phyloP scores from a whole-genome alignment of 2,329 filamentous ascomycete species.

The Pseudopyricularia cyperi region DNA sequence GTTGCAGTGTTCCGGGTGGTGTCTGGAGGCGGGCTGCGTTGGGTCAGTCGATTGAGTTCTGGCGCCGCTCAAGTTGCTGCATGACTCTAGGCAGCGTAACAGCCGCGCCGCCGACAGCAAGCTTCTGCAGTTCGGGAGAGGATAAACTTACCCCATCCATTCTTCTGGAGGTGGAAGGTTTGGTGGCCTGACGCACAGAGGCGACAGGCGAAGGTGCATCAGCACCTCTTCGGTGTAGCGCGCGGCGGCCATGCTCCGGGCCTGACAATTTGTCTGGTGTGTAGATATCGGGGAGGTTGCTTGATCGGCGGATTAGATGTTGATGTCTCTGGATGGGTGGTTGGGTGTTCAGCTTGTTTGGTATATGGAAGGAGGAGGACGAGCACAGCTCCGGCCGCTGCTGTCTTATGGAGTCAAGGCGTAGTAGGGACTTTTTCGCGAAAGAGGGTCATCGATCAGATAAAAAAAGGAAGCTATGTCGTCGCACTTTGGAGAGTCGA shows the following conservation, averaged over 20 bases:
- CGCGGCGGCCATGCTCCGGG: slow-evolving; percentile 32
- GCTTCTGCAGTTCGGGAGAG: not conserved
- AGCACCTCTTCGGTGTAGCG: slow-evolving; percentile 70
- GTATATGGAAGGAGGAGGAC: not conserved
- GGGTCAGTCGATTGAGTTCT: not conserved
- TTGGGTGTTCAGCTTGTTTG: not conserved
- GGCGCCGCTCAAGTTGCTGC: not conserved
- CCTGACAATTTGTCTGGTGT: not conserved
- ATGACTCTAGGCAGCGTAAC: not conserved
- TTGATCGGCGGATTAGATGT: not conserved
- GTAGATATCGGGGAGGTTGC: not conserved
- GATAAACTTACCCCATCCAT: slow-evolving; percentile 75
- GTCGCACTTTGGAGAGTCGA: not conserved
- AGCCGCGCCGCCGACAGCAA: not conserved
- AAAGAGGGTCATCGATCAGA: not conserved
- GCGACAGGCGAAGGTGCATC: slow-evolving; percentile 64
- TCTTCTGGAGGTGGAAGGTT: slow-evolving; percentile 74
- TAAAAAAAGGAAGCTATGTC: no score
- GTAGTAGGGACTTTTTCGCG: not conserved
- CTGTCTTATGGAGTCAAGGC: not conserved
- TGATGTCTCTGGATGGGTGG: not conserved
- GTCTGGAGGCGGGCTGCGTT: slow-evolving; percentile 28
- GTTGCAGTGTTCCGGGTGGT: slow-evolving; percentile 27
- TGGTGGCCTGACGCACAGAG: slow-evolving; percentile 68
- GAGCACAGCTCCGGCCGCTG: not conserved